Percentiles rank a stretch among this genome's conserved stretches.
phyloP scores from a whole-genome alignment of 306 rosid genomes.

The Luffa aegyptiaca region DNA sequence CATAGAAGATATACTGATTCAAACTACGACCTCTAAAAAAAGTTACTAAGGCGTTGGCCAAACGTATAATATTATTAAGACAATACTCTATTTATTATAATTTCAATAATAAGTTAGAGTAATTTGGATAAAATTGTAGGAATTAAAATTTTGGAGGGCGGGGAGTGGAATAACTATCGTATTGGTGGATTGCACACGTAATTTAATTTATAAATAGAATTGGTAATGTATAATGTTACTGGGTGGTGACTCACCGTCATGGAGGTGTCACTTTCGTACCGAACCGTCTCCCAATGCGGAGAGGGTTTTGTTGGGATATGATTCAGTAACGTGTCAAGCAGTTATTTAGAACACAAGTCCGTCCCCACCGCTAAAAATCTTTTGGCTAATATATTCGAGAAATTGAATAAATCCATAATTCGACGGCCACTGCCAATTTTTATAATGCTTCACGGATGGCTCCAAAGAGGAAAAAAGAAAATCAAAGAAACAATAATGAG shows the following conservation, averaged over 20 bases:
- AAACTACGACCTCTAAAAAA: too few species aligned
- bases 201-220: too few species aligned
- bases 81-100: too few species aligned
- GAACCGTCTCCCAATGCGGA: neutral
- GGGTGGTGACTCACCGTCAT: neutral
- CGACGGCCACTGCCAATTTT: neutral
- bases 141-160: too few species aligned
- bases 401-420: neutral
- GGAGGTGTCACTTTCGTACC: neutral
- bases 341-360: neutral
- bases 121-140: too few species aligned
- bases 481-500: neutral
- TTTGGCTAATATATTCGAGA: neutral
- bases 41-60: too few species aligned
- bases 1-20: too few species aligned
- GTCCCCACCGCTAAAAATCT: slow-evolving; percentile 4
- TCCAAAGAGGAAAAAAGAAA: neutral
- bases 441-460: neutral
- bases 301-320: neutral
- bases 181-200: too few species aligned
- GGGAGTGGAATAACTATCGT: too few species aligned
- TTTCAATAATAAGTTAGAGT: too few species aligned
- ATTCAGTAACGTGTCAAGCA: neutral
- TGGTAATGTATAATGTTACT: neutral
- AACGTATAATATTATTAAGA: too few species aligned